A percentile compares a stretch with the other conserved stretches of the same genome.
phyloP scores from a whole-genome alignment of 2,329 filamentous ascomycete genomes.

The Plenodomus tracheiphilus region DNA sequence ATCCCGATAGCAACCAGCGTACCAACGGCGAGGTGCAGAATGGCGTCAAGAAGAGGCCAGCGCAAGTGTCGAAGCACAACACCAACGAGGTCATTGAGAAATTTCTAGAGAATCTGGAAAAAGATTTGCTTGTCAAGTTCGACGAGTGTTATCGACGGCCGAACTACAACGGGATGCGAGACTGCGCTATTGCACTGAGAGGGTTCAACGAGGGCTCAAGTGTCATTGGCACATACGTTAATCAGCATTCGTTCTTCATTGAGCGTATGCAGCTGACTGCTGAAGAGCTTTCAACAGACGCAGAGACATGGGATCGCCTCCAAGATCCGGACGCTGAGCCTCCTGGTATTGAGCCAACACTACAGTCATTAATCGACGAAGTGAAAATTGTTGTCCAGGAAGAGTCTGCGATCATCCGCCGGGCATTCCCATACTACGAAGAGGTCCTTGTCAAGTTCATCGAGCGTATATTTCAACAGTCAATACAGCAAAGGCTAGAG shows the following conservation, averaged over 20 bases:
- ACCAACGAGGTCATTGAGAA: slow-evolving; percentile 93
- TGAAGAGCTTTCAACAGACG: slow-evolving; percentile 78
- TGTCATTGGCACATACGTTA: slow-evolving; percentile 94
- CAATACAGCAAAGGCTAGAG: slow-evolving; percentile 92
- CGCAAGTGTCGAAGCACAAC: slow-evolving; percentile 54
- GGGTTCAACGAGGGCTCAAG: slow-evolving; percentile 96
- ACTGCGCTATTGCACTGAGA: slow-evolving; percentile 89
- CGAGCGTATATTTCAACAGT: slow-evolving; percentile 96
- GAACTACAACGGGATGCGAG: slow-evolving; percentile 97
- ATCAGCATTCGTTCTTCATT: slow-evolving; percentile 99
- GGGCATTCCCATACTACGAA: slow-evolving; percentile 94
- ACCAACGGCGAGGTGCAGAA: slow-evolving; percentile 52
- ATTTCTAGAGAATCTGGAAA: slow-evolving; percentile 93
- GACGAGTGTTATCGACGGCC: slow-evolving; percentile 94
- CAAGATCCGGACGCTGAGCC: slow-evolving; percentile 93
- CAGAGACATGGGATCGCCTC: slow-evolving; percentile 80
- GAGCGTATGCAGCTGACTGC: slow-evolving; percentile 89
- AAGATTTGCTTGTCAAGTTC: slow-evolving; percentile 93
- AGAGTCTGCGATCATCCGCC: slow-evolving; percentile 94
- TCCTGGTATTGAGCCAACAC: slow-evolving; percentile 85
- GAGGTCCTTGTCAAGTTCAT: slow-evolving; percentile 91
- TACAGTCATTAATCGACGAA: slow-evolving; percentile 91
- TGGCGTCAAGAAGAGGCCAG: slow-evolving; percentile 45
- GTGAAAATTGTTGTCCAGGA: slow-evolving; percentile 95
- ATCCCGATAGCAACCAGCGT: slow-evolving; percentile 65